Base-by-base conservation (phyloP, 2,329 filamentous ascomycete species). In the Scedosporium aurantiacum region DNA sequence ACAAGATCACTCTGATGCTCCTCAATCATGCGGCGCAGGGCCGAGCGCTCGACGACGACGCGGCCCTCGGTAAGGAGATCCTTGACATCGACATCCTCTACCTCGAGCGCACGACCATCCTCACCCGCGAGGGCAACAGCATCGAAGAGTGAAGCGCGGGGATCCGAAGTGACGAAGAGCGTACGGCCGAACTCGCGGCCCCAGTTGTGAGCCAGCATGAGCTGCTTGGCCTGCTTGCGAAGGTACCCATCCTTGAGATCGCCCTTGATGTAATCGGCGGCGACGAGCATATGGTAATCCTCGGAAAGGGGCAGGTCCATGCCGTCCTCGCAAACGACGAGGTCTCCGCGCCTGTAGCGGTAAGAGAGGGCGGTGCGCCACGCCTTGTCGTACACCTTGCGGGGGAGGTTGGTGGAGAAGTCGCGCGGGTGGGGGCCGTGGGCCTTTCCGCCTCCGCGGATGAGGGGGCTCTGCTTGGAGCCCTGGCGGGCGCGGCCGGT, bases 351-450 rank as follows among this genome's bases (percentile, higher is more conserved):
- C 66, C 87, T 82, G 76, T 94, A 97, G 63, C 94, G 86, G 78
- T 96, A 96, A 70, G 89, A 94, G 66, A 99, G 81, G 10, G 94
- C 94, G 52, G 89, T 97, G 71, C 94, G 85, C 90, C 91, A 97
- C 8, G 94, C 94, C 68, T 95, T 81, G 75, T 97, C 92, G 77
- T 99, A 99, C 57, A 96, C 84, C 78, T 97, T 97, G 71, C 82
- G 82, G 68, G 88, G 91, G 61, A 99, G 79, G 16, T 82, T 82
- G 23, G 92, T 95, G 63, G 84, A 84, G 71, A 99, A 99, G 76
- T 97, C 91, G 72, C 94, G 83, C 27, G 92, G 92, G 68, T 92
- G 87, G 28, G 94, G 94, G n/a, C 94, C 94, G 70, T 91, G 90
- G 0, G 86, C 79, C 68, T 95, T 93, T 74, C 91, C 93, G 74